Percentiles rank a stretch among this genome's conserved stretches.
These are phyloP conservation scores for Trichosanthes truncata DNA, from an alignment of 306 rosid genomes.

Conservation along the genomic window DNA sequence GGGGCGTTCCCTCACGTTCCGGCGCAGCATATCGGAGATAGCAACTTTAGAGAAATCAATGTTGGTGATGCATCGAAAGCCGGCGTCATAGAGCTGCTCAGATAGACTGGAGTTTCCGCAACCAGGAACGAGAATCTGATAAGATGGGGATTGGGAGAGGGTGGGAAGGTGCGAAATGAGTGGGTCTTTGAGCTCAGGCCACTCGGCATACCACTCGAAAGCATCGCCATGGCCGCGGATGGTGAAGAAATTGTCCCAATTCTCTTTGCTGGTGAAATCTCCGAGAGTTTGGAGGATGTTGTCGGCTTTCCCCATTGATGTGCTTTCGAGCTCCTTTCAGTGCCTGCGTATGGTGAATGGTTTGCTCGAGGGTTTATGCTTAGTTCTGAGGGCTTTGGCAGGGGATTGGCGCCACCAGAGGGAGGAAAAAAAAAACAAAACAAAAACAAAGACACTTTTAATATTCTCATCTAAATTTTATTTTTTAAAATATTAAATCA, in stretches of 20 bases:
- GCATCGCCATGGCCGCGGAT: conserved; percentile 51
- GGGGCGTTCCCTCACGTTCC: conserved; percentile 74
- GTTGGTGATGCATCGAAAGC: conserved; percentile 49
- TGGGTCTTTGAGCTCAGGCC: conserved; percentile 48
- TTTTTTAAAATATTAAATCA: too few species aligned
- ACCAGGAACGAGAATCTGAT: conserved; percentile 60
- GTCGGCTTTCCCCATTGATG: conserved; percentile 36
- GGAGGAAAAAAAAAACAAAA: not conserved
- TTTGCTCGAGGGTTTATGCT: not conserved
- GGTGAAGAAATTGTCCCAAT: conserved; percentile 94
- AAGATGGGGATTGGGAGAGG: conserved; percentile 4
- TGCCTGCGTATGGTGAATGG: not conserved
- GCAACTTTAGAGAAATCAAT: conserved; percentile 86
- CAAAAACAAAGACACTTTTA: too few species aligned
- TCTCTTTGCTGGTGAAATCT: conserved; percentile 85
- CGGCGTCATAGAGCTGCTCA: conserved; percentile 78
- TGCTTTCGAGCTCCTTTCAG: conserved; percentile 1
- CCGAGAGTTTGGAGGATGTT: conserved; percentile 61
- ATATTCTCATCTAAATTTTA: too few species aligned
- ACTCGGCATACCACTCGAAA: conserved; percentile 94
- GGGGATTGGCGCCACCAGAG: not conserved
- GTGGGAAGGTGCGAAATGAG: conserved; percentile 42
- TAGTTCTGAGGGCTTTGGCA: not conserved
- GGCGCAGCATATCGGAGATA: conserved; percentile 84
- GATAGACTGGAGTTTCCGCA: conserved; percentile 92